Base-by-base conservation (phyloP, 1,139 yeast species). In the Candida glucosophila region DNA sequence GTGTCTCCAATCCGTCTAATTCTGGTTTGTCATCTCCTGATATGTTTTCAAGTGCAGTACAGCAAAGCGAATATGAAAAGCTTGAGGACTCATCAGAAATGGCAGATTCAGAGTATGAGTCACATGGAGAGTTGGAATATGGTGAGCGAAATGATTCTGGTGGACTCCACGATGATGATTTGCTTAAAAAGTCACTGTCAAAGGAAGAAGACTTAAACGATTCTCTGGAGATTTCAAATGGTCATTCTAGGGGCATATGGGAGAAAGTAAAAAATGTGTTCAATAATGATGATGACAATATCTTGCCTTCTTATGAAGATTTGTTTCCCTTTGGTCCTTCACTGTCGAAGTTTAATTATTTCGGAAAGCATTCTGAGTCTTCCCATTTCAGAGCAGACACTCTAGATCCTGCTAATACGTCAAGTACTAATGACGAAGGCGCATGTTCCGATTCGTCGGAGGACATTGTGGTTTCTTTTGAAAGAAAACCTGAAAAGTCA, bases 281-380 rank as follows among this genome's bases (percentile, higher is more conserved):
- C 41, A 62, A 63, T 32, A 51, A 51, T 24, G 52, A 47, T 23
- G 64, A 53, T 16, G 72, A 68, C 20, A 51, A 45, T 6, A 69
- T 67, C 12, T 61, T 78, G 32, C 95, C 95, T 8, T 67, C 77
- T 19, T 85, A 85, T 43, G 88, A 82, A 36, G 95, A 85, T 36
- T 65, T 85, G 27, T 85, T 76, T 63, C 95, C 95, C 10, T 61
- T 67, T 30, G 77, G 74, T 2, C 57, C 62, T 20, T 52, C 49
- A 2, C 39, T 47, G 9, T 43, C 41, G 30, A 37, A 40, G 14
- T 41, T 49, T 22, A 58, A 47, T 29, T 25, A 44, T 40, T 34
- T 51, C 43, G 57, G 68, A 46, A 43, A 58, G 43, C 34, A 49
- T 31, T 47, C 58, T 39, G 49, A 59, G 33, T 21, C 21, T 9